Percentiles rank a stretch among this genome's conserved stretches.
Conservation (phyloP, 495 filamentous ascomycete species). For the Podospora appendiculata region DNA sequence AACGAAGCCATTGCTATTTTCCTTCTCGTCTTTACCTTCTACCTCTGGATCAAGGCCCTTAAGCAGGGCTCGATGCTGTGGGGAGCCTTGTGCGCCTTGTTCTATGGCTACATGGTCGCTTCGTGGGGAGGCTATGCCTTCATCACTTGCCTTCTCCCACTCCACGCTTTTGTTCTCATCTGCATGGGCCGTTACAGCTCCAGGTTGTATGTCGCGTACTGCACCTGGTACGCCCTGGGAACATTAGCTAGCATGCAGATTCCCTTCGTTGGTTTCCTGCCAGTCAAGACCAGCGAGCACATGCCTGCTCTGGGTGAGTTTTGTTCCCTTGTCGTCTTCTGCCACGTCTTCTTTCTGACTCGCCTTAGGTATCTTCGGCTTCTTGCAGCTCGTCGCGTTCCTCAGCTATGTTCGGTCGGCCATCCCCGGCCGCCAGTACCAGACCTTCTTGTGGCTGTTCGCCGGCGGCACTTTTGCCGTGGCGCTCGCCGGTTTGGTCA, state of each 20-base stretch:
- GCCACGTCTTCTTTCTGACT: conserved; percentile 18
- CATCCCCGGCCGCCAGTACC: conserved; percentile 89
- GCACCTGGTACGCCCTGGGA: conserved; percentile 94
- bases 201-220: conserved; percentile 91
- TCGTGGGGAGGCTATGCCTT: conserved; percentile 99
- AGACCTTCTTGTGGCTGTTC: conserved; percentile 72
- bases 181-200: conserved; percentile 96
- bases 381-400: conserved; percentile 89
- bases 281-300: conserved; percentile 94
- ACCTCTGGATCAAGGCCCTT: conserved; percentile 96
- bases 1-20: conserved; percentile 99
- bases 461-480: conserved; percentile 63
- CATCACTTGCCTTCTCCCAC: conserved; percentile 95
- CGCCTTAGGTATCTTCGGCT: conserved; percentile 80
- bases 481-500: conserved; percentile 55
- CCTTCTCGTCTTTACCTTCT: conserved; percentile 97
- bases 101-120: conserved; percentile 99
- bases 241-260: conserved; percentile 99
- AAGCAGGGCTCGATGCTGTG: conserved; percentile 94
- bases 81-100: conserved; percentile 89
- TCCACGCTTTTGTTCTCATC: conserved; percentile 91
- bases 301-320: conserved; percentile 89
- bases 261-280: conserved; percentile 96
- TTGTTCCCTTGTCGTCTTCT: not conserved
- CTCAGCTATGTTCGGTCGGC: conserved; percentile 83